Evolutionary conservation across 1,284 basidiomycete genomes (phyloP).

Genomic region (Leccinum fallax): DNA sequence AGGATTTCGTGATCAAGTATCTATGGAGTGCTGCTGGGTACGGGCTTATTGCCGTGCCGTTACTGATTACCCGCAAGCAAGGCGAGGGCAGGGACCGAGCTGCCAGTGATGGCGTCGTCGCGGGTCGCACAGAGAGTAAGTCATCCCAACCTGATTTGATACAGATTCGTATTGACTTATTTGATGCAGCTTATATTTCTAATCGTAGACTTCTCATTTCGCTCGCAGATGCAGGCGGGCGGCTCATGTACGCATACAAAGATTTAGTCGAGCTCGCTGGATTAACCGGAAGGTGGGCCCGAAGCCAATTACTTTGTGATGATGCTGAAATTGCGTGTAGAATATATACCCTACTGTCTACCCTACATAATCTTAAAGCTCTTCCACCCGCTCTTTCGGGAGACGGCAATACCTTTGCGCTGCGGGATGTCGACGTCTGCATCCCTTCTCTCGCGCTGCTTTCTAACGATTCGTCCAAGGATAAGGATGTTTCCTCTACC

Average conservation of each 20-base stretch:
- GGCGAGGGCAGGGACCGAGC: constrained; percentile 4
- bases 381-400: neutral
- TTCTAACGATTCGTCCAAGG: neutral
- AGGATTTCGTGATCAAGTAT: constrained; percentile 95
- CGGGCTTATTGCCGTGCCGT: constrained; percentile 84
- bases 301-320: constrained; percentile 74
- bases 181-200: constrained; percentile 87
- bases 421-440: constrained; percentile 62
- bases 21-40: constrained; percentile 92
- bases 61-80: constrained; percentile 62
- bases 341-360: constrained; percentile 61
- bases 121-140: constrained; percentile 66
- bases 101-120: constrained; percentile 43
- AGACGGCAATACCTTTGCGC: neutral
- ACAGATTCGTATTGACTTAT: neutral
- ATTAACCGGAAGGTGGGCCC: neutral
- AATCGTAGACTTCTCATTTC: constrained; percentile 92
- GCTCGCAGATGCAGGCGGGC: constrained; percentile 92
- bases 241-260: constrained; percentile 91
- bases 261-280: constrained; percentile 73
- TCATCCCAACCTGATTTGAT: neutral
- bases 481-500: neutral
- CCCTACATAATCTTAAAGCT: neutral
- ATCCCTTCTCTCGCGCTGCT: neutral
- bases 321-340: constrained; percentile 37